phyloP scores from a whole-genome alignment of 2,329 filamentous ascomycete genomes.

The Fusarium sororula region DNA sequence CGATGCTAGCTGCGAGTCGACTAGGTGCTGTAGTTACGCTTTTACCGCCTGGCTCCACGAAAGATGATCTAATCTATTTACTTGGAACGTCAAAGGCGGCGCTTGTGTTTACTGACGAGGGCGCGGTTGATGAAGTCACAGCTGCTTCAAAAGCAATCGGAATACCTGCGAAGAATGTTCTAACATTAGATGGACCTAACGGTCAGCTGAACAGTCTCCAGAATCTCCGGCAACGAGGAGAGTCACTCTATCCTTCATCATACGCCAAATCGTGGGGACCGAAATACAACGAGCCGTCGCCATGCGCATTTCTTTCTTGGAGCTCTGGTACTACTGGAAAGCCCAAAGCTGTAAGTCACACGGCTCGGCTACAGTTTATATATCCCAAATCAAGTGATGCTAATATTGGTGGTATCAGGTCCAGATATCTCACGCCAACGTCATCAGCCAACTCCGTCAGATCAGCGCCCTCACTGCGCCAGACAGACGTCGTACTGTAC shows the following conservation, averaged over 20 bases:
- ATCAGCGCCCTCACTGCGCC: not conserved
- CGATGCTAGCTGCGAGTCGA: not conserved
- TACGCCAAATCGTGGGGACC: not conserved
- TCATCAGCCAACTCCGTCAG: not conserved
- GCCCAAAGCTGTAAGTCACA: not conserved
- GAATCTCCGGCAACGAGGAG: rapidly evolving
- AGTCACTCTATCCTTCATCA: not conserved
- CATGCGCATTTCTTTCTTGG: not conserved
- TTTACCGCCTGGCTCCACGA: not conserved
- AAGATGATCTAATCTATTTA: not conserved
- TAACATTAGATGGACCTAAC: rapidly evolving
- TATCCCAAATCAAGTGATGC: rapidly evolving
- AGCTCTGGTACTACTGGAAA: not conserved
- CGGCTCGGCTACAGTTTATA: rapidly evolving
- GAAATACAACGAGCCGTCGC: not conserved
- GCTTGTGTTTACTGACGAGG: not conserved
- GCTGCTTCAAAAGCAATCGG: not conserved
- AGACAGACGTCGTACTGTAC: not conserved
- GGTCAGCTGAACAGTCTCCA: rapidly evolving
- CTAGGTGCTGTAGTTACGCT: not conserved
- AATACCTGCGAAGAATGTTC: not conserved
- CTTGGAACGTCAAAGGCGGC: not conserved
- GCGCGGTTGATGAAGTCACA: not conserved
- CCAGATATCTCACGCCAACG: not conserved
- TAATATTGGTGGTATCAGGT: not conserved